phyloP scores from a whole-genome alignment of 2,329 filamentous ascomycete species.

The Cyphellophora attinorum region DNA sequence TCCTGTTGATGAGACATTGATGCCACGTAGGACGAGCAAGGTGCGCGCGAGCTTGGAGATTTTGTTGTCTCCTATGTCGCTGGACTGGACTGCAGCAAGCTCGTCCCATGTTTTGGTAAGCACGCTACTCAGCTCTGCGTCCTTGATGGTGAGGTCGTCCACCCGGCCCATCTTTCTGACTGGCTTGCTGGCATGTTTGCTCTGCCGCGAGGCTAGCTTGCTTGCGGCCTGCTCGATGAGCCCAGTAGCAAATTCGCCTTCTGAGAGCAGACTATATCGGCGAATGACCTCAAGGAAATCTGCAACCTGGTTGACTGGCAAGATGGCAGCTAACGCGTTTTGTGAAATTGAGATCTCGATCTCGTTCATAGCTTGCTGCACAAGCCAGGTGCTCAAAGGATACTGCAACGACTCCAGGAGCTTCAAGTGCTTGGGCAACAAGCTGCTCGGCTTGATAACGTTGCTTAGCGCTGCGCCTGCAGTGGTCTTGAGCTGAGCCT shows the following conservation, averaged over 20 bases:
- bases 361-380: conserved; percentile 62
- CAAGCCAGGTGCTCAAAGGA: conserved; percentile 61
- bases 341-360: conserved; percentile 76
- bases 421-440: conserved; percentile 21
- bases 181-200: conserved; percentile 23
- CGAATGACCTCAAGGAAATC: conserved; percentile 69
- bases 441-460: conserved; percentile 20
- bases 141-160: conserved; percentile 63
- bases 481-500: conserved; percentile 27
- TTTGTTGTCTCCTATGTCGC: conserved; percentile 65
- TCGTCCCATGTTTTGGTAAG: conserved; percentile 70
- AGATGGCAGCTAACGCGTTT: conserved; percentile 69
- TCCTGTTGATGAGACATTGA: conserved; percentile 34
- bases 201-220: conserved; percentile 64
- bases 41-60: conserved; percentile 73
- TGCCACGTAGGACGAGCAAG: conserved; percentile 57
- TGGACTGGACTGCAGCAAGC: conserved; percentile 65
- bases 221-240: conserved; percentile 78
- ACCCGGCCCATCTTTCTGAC: conserved; percentile 26
- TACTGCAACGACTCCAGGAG: conserved; percentile 45
- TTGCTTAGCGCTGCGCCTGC: conserved; percentile 14
- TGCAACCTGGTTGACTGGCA: conserved; percentile 68
- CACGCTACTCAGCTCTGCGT: conserved; percentile 72
- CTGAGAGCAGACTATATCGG: conserved; percentile 77
- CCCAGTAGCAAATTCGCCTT: conserved; percentile 84